Base-by-base conservation (phyloP, 495 filamentous ascomycete genomes). In the Chaetomidium leptoderma region DNA sequence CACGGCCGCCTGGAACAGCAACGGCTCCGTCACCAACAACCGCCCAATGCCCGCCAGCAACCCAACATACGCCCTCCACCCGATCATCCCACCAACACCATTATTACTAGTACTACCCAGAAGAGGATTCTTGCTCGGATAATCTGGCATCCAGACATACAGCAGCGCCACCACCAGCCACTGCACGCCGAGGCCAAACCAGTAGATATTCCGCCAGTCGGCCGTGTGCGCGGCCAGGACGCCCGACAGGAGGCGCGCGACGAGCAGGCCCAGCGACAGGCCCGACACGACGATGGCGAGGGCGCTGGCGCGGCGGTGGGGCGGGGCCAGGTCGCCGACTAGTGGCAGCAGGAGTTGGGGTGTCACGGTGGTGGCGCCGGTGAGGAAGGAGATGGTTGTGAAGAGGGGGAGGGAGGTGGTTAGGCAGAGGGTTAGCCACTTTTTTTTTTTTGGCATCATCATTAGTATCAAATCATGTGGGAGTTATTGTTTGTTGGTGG, bases 261-360 rank as follows among this genome's bases (percentile, higher is more conserved):
- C 74, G 0, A 95, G 81, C 46, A 93, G 77, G 16, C 89, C 89
- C 4, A 92, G 79, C 5, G 89, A 76, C 0, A 92, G 73, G n/a
- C 89, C 90, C 0, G 88, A 90, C 30, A 86, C 83, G 10, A 92
- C 86, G 62, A 92, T 81, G 17, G 86, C 86, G 2, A 80, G 63
- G 80, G 86, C 86, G 7, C 81, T 81, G 13, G 87, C 86, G 8
- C 87, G 82, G 30, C 84, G 82, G 24, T 83, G 70, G 4, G 82
- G 77, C 0, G 90, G 89, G 0, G 88, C 88, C 26, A 92, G 84
- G 65, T 92, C 88, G 21, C 89, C 89, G 5, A 92, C 88, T 0
- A 95, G 73, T 0, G 90, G 90, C 17, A 95, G 85, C 86, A 92
- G 87, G 48, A 91, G 78, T 71, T 93, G 89, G 0, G 90, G 90